phyloP scores from a whole-genome alignment of 768 basidiomycete genomes.

The Mycena kentingensis region DNA sequence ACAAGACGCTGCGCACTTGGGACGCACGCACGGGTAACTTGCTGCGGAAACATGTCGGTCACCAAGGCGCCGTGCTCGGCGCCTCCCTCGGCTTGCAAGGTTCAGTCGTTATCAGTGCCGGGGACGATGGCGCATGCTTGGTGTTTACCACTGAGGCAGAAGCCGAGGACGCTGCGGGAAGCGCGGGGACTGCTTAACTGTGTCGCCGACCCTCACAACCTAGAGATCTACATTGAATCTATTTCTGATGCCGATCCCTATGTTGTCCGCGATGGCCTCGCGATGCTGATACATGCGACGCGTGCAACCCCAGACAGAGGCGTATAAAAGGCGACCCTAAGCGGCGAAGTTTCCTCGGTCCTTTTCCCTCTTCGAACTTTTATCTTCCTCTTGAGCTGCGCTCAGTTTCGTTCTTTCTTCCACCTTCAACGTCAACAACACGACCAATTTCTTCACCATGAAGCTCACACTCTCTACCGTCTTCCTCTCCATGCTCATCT shows the following conservation, averaged over 20 bases:
- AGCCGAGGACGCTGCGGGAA: conserved; percentile 37
- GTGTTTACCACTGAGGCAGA: conserved; percentile 72
- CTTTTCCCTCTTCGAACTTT: conserved; percentile 18
- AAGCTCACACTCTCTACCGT: conserved; percentile 25
- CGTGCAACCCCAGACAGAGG: background rate
- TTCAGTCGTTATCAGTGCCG: conserved; percentile 79
- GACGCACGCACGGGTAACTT: conserved; percentile 84
- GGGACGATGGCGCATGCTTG: conserved; percentile 86
- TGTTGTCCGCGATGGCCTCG: background rate
- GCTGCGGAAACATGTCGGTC: conserved; percentile 80
- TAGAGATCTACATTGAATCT: background rate
- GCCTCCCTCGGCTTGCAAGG: conserved; percentile 73
- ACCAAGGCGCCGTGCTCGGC: conserved; percentile 73
- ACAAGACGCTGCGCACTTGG: conserved; percentile 88
- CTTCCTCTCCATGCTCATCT: conserved; percentile 21
- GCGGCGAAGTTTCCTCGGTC: conserved; percentile 5
- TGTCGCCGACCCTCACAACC: too few species aligned
- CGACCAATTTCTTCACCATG: conserved; percentile 18
- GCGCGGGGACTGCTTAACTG: too few species aligned
- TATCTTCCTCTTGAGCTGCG: conserved; percentile 15
- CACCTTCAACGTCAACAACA: conserved; percentile 14
- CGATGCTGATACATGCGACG: background rate
- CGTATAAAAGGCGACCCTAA: conserved; percentile 8
- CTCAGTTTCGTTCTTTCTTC: conserved; percentile 22
- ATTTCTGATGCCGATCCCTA: background rate